phyloP scores from a whole-genome alignment of 768 basidiomycete species.

The Agaricus subrufescens region DNA sequence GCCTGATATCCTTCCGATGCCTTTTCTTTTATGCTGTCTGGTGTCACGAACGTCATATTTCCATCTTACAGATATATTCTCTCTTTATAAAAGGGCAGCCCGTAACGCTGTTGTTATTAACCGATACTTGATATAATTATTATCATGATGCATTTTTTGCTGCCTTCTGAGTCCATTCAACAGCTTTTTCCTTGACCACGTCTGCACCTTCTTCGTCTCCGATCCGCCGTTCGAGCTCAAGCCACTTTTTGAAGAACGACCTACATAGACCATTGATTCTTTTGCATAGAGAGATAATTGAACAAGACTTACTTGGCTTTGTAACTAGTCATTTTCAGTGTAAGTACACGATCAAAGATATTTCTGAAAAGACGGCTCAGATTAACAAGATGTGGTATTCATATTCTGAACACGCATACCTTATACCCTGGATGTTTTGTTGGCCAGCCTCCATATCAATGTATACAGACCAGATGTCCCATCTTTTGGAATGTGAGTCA shows the following conservation, averaged over 20 bases:
- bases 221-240: conserved; percentile 78
- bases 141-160: conserved; percentile 19
- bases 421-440: conserved; percentile 70
- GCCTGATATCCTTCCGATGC: conserved; percentile 22
- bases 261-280: conserved; percentile 28
- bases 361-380: conserved; percentile 41
- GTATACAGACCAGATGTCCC: conserved; percentile 95
- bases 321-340: conserved; percentile 86
- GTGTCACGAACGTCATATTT: conserved; percentile 16
- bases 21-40: conserved; percentile 23
- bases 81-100: conserved; percentile 15
- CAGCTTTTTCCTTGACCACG: conserved; percentile 80
- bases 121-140: conserved; percentile 22
- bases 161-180: conserved; percentile 77
- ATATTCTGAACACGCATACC: conserved; percentile 38
- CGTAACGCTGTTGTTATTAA: conserved; percentile 7
- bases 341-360: conserved; percentile 81
- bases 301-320: conserved; percentile 81
- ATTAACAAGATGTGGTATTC: neutral
- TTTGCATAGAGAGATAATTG: conserved; percentile 1
- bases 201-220: conserved; percentile 85
- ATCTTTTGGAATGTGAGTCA: conserved; percentile 91
- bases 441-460: conserved; percentile 92
- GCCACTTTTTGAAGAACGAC: conserved; percentile 97
- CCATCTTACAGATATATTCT: conserved; percentile 29